A percentile compares a stretch with the other conserved stretches of the same genome.
phyloP scores from a whole-genome alignment of 176 grass and related monocot genomes.

The Aegilops umbellulata region DNA sequence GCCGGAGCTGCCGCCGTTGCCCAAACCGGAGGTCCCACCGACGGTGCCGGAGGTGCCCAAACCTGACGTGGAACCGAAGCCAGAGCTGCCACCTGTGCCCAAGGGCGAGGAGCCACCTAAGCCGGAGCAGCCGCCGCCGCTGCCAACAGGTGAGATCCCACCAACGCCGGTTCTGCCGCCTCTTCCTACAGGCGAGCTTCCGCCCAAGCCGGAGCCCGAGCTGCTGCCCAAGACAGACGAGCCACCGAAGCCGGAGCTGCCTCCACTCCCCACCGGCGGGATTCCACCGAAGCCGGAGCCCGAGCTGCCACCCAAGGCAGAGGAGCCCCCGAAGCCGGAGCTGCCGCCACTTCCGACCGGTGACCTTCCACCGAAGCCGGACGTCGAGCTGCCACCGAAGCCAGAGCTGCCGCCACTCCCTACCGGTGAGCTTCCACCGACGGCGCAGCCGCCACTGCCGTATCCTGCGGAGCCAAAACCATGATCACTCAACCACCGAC shows the following conservation, averaged over 20 bases:
- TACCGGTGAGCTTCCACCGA: not conserved
- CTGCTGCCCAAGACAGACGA: not conserved
- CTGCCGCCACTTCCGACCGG: not conserved
- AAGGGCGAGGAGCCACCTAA: not conserved
- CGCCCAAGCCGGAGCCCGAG: not conserved
- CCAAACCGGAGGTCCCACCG: not conserved
- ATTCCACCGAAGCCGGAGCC: not conserved
- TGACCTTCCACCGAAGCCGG: not conserved
- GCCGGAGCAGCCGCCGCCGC: not conserved
- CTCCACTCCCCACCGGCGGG: not conserved
- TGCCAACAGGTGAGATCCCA: not conserved
- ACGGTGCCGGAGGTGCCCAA: not conserved
- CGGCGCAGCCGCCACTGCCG: not conserved
- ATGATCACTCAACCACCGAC: not conserved
- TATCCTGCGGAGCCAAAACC: not conserved
- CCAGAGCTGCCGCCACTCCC: not conserved
- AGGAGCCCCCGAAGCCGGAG: not conserved
- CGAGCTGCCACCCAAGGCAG: not conserved
- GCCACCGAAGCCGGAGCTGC: not conserved
- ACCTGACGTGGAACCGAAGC: not conserved
- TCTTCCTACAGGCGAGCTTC: not conserved
- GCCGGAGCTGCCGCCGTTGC: not conserved
- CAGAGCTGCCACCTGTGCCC: not conserved
- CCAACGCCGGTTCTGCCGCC: not conserved
- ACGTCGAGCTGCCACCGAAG: not conserved